A percentile compares a stretch with the other conserved stretches of the same genome.
These are phyloP conservation scores for Punctularia strigosozonata DNA, from an alignment of 768 basidiomycete species.

Conservation along the genomic window DNA sequence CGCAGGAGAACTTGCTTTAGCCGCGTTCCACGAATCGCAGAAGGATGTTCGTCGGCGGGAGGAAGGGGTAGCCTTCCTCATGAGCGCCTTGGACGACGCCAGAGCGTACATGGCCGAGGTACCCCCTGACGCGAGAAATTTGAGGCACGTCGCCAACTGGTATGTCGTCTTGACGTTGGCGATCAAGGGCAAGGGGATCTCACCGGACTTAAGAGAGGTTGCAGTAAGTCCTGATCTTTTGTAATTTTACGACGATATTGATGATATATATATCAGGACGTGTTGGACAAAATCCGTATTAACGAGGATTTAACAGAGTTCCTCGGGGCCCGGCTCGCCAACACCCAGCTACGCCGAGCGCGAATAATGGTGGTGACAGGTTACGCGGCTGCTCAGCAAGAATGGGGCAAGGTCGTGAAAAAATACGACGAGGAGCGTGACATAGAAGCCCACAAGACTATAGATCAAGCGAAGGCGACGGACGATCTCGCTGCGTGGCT, in stretches of 20 bases:
- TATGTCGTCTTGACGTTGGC: constrained; percentile 41
- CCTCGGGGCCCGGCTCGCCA: constrained; percentile 33
- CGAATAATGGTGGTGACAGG: constrained; percentile 37
- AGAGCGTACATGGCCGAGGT: constrained; percentile 41
- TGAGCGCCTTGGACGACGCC: constrained; percentile 48
- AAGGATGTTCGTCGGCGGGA: constrained; percentile 36
- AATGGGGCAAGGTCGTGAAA: constrained; percentile 34
- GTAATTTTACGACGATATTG: not conserved
- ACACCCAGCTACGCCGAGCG: constrained; percentile 40
- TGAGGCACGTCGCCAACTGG: constrained; percentile 51
- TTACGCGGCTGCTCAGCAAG: constrained; percentile 32
- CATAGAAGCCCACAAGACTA: not conserved
- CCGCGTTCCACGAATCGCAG: constrained; percentile 23
- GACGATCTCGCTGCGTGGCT: constrained; percentile 52
- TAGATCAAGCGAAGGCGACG: constrained; percentile 25
- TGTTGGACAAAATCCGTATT: constrained; percentile 29
- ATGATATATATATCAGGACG: constrained; percentile 21
- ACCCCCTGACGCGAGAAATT: constrained; percentile 50
- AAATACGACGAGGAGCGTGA: constrained; percentile 22
- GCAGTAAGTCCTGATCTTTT: constrained; percentile 23
- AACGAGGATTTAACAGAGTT: constrained; percentile 41
- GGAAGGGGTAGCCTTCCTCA: constrained; percentile 49
- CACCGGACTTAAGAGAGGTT: constrained; percentile 36
- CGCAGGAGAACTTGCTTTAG: constrained; percentile 44
- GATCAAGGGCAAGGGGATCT: constrained; percentile 37